phyloP scores from a whole-genome alignment of 2,329 filamentous ascomycete species.

The Pyrenochaeta sp. region DNA sequence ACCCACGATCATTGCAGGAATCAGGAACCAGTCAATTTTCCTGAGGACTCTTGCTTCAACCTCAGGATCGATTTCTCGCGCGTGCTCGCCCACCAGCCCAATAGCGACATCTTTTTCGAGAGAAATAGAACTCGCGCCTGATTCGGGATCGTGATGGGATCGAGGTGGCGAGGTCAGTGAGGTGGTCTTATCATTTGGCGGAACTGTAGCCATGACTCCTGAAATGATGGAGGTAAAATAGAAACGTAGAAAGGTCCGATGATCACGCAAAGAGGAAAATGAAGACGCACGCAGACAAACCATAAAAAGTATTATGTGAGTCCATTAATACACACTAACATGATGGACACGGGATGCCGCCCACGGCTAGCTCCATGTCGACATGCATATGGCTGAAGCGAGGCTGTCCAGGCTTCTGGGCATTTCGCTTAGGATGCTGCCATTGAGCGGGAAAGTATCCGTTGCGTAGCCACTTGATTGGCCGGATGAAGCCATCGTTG shows the following conservation, averaged over 20 bases:
- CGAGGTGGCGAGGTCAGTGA: slow-evolving; percentile 14
- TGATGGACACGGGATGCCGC: slow-evolving; percentile 21
- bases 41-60: slow-evolving; percentile 66
- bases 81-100: slow-evolving; percentile 66
- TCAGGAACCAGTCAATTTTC: slow-evolving; percentile 73
- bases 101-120: slow-evolving; percentile 64
- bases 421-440: neutral
- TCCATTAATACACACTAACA: slow-evolving; percentile 15
- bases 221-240: neutral
- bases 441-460: neutral
- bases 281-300: neutral
- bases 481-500: neutral
- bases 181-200: slow-evolving; percentile 20
- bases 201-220: slow-evolving; percentile 3
- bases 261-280: neutral
- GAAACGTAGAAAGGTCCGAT: neutral
- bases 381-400: slow-evolving; percentile 1
- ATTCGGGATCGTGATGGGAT: slow-evolving; percentile 18
- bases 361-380: slow-evolving; percentile 24
- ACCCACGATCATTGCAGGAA: slow-evolving; percentile 68
- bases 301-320: slow-evolving; percentile 1
- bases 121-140: slow-evolving; percentile 26
- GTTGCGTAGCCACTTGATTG: neutral
- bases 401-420: neutral
- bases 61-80: slow-evolving; percentile 62